A percentile compares a stretch with the other conserved stretches of the same genome.
Evolutionary conservation across 2,329 filamentous ascomycete genomes (phyloP).

Genomic region (Trichoderma aggressivum): DNA sequence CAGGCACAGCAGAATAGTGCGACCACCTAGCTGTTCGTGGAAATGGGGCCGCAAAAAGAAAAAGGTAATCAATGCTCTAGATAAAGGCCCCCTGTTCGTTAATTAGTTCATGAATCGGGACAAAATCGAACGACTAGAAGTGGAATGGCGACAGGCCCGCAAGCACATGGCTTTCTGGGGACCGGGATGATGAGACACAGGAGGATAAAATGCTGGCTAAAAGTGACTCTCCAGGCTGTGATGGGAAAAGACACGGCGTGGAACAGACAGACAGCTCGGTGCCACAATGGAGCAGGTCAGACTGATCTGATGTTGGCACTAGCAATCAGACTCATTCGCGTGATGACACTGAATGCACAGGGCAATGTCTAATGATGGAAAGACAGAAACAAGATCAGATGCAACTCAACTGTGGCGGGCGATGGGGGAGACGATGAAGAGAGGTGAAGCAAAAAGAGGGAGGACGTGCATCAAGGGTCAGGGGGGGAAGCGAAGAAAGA

Average conservation of each 20-base stretch:
- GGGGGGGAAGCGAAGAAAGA: background rate
- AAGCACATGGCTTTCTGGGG: constrained; percentile 16
- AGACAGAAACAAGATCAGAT: background rate
- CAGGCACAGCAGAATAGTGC: background rate
- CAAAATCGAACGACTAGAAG: constrained; percentile 12
- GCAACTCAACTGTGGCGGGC: background rate
- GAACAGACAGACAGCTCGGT: background rate
- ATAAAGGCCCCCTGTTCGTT: constrained; percentile 10
- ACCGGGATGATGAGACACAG: constrained; percentile 15
- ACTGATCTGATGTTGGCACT: background rate
- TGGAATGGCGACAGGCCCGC: constrained; percentile 14
- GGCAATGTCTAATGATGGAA: background rate
- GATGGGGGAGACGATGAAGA: too few species aligned
- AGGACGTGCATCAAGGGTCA: background rate
- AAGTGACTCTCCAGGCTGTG: background rate
- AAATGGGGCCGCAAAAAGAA: background rate
- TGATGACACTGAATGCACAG: background rate
- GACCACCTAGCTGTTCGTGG: constrained; percentile 13
- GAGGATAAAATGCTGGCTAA: background rate
- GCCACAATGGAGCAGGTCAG: background rate
- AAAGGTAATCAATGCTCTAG: constrained; percentile 13
- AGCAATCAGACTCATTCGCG: background rate
- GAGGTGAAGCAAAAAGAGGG: background rate
- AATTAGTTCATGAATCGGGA: constrained; percentile 15
- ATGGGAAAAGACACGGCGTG: background rate